phyloP scores from a whole-genome alignment of 2,329 filamentous ascomycete genomes.

The Neofusicoccum laricinum region DNA sequence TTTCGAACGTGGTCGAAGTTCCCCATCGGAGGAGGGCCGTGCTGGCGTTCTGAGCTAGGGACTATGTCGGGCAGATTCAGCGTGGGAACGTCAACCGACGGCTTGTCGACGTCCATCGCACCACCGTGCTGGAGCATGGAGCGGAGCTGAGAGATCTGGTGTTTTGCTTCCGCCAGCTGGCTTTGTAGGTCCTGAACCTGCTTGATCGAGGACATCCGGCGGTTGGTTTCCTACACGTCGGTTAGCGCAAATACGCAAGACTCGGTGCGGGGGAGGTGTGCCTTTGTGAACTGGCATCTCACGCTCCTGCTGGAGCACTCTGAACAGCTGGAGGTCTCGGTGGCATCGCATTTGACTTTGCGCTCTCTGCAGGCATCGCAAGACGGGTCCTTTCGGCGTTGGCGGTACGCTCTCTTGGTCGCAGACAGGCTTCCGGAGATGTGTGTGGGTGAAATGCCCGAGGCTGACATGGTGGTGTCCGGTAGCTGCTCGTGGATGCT shows the following conservation, averaged over 20 bases:
- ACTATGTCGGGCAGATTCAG: conserved; percentile 32
- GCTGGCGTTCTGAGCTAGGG: conserved; percentile 43
- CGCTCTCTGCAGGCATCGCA: conserved; percentile 93
- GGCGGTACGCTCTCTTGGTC: conserved; percentile 91
- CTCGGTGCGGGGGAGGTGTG: not conserved
- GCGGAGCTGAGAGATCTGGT: conserved; percentile 73
- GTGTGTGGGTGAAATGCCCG: conserved; percentile 40
- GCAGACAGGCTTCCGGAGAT: conserved; percentile 57
- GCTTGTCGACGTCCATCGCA: conserved; percentile 41
- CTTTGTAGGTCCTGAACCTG: conserved; percentile 96
- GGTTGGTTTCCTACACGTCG: conserved; percentile 71
- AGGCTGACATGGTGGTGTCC: conserved; percentile 34
- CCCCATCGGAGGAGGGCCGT: conserved; percentile 57
- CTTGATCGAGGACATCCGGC: conserved; percentile 98
- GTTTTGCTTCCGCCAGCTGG: conserved; percentile 75
- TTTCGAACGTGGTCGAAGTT: conserved; percentile 69
- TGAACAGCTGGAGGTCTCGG: conserved; percentile 92
- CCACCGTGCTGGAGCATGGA: conserved; percentile 57
- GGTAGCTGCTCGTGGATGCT: conserved; percentile 24
- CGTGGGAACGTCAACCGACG: conserved; percentile 23
- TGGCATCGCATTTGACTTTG: conserved; percentile 86
- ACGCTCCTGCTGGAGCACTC: conserved; percentile 96
- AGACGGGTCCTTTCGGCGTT: conserved; percentile 92
- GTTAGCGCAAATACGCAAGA: not conserved
- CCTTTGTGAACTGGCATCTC: conserved; percentile 96